Evolutionary conservation across 2,329 filamentous ascomycete genomes (phyloP).

Genomic region (Erysiphe neolycopersici): DNA sequence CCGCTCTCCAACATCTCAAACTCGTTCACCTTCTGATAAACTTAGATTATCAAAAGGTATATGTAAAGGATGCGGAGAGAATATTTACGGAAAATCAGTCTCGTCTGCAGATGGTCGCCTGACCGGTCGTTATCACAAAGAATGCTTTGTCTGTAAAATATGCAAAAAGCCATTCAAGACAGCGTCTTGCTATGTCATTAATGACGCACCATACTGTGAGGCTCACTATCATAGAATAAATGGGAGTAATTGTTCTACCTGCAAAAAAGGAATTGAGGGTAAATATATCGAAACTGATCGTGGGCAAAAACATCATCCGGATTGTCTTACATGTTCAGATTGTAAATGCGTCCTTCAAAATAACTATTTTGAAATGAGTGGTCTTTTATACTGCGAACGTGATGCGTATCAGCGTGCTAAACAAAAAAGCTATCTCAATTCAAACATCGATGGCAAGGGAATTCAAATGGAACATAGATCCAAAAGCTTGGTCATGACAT

Average conservation of each 20-base stretch:
- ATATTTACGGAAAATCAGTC: conserved; percentile 73
- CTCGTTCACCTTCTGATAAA: no score
- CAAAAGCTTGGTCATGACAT: conserved; percentile 24
- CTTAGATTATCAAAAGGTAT: conserved; percentile 21
- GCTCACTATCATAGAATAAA: conserved; percentile 84
- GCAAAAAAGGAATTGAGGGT: conserved; percentile 70
- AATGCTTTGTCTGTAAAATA: conserved; percentile 75
- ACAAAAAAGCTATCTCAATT: conserved; percentile 5
- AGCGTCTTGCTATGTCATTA: conserved; percentile 72
- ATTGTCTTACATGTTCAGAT: conserved; percentile 62
- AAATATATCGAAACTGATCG: conserved; percentile 69
- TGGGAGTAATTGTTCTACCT: conserved; percentile 56
- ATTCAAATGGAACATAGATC: conserved; percentile 20
- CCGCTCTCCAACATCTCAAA: background rate
- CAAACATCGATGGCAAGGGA: conserved; percentile 3
- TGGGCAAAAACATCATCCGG: conserved; percentile 56
- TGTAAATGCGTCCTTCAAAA: conserved; percentile 49
- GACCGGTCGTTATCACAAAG: conserved; percentile 81
- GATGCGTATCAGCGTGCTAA: conserved; percentile 31
- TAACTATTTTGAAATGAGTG: conserved; percentile 77
- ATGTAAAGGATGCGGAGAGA: conserved; percentile 57
- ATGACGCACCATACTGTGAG: conserved; percentile 72
- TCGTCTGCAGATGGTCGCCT: conserved; percentile 80
- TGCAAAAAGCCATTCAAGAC: conserved; percentile 63
- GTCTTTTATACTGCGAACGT: conserved; percentile 58